Percentiles rank a stretch among this genome's conserved stretches.
Conservation (phyloP, 306 rosid genomes). For the Acacia melanoxylon region DNA sequence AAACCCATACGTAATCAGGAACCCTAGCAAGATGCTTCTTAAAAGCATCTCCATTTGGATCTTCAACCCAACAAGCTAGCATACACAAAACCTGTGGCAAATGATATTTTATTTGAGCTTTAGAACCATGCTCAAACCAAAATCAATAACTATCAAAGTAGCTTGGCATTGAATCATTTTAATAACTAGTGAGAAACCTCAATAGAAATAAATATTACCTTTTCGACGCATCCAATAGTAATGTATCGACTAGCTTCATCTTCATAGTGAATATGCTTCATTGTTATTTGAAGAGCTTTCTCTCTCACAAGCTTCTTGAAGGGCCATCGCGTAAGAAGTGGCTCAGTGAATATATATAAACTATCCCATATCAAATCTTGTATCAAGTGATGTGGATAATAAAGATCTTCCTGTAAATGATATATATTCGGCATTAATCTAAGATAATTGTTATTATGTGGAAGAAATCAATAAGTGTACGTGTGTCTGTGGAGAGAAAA, state of each 20-base stretch:
- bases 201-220: slow-evolving; percentile 32
- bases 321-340: slow-evolving; percentile 74
- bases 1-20: slow-evolving; percentile 70
- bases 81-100: slow-evolving; percentile 52
- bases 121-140: not conserved
- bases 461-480: not conserved
- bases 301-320: slow-evolving; percentile 56
- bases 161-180: not conserved
- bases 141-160: not conserved
- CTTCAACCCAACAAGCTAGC: slow-evolving; percentile 87
- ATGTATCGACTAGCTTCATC: slow-evolving; percentile 72
- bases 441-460: not conserved
- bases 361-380: slow-evolving; percentile 75
- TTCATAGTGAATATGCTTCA: slow-evolving; percentile 81
- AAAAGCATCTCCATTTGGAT: slow-evolving; percentile 68
- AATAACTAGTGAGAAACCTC: too few relatives aligned
- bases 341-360: slow-evolving; percentile 55
- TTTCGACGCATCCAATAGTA: slow-evolving; percentile 65
- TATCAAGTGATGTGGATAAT: slow-evolving; percentile 39
- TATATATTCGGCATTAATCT: not conserved
- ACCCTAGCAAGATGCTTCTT: slow-evolving; percentile 73
- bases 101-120: not conserved
- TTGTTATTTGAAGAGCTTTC: slow-evolving; percentile 41
- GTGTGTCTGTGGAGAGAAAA: not conserved
- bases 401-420: slow-evolving; percentile 43